phyloP scores from a whole-genome alignment of 176 grass and related monocot genomes.

The Coix lacrymajobi region DNA sequence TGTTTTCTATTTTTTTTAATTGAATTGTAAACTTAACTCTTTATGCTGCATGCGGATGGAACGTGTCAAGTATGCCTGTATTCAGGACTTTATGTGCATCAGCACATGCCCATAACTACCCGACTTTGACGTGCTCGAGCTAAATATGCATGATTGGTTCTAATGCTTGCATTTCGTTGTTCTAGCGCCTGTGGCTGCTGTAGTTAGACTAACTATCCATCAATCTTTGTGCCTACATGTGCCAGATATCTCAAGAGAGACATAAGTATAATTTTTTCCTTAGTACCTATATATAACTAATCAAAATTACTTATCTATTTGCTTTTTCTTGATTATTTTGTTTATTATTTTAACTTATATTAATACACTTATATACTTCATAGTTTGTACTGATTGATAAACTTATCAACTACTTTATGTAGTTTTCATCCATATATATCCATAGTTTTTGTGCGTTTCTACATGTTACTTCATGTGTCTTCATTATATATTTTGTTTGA shows the following conservation, averaged over 20 bases:
- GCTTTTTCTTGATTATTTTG: no score
- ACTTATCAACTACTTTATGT: not conserved
- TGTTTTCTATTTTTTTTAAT: not conserved
- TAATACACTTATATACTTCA: no score
- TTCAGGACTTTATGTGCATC: not conserved
- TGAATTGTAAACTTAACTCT: not conserved
- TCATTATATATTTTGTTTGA: not conserved
- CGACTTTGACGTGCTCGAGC: not conserved
- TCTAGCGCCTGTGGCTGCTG: not conserved
- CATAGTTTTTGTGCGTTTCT: not conserved
- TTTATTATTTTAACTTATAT: no score
- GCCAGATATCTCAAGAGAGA: not conserved
- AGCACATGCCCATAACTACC: not conserved
- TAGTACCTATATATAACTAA: not conserved
- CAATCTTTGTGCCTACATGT: not conserved
- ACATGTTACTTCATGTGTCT: not conserved
- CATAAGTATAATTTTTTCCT: not conserved
- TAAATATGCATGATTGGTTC: not conserved
- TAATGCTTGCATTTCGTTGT: not conserved
- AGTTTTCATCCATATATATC: not conserved
- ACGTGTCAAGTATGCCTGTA: not conserved
- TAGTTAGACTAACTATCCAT: not conserved
- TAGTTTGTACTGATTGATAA: not conserved
- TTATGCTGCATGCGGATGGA: not conserved
- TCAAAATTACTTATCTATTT: not conserved